A percentile compares a stretch with the other conserved stretches of the same genome.
Evolutionary conservation across 1,284 basidiomycete species (phyloP).

Genomic region (Irpex lacteus): DNA sequence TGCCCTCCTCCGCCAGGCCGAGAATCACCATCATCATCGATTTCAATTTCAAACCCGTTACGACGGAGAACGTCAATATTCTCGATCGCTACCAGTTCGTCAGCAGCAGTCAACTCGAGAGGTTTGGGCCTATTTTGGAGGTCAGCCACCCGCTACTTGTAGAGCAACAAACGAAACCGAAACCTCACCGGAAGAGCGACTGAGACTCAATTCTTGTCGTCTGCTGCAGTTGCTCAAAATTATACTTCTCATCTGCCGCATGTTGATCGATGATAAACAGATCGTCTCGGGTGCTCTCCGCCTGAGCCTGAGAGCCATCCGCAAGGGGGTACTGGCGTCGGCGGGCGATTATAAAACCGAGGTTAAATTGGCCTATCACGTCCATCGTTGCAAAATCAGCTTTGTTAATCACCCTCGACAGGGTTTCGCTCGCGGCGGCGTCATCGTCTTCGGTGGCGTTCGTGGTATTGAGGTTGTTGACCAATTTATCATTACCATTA

Average conservation of each 20-base stretch:
- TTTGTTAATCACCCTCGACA: conserved; percentile 88
- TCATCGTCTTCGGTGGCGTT: conserved; percentile 42
- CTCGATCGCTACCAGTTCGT: conserved; percentile 87
- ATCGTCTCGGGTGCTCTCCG: conserved; percentile 57
- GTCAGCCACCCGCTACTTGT: conserved; percentile 1
- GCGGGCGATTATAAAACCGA: conserved; percentile 91
- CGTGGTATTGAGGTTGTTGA: not conserved
- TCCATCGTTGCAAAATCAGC: conserved; percentile 85
- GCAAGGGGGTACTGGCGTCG: conserved; percentile 35
- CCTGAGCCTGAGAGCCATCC: not conserved
- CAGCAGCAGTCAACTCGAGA: conserved; percentile 85
- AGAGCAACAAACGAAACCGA: not conserved
- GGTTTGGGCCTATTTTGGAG: conserved; percentile 57
- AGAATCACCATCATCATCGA: conserved; percentile 33
- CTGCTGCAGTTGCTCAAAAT: conserved; percentile 91
- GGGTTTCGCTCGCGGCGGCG: conserved; percentile 62
- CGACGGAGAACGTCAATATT: conserved; percentile 77
- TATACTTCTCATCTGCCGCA: conserved; percentile 95
- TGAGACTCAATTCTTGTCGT: conserved; percentile 89
- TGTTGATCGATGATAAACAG: conserved; percentile 94
- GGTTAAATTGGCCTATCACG: conserved; percentile 93
- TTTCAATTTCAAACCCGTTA: conserved; percentile 84
- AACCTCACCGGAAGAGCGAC: conserved; percentile 73
- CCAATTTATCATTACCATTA: conserved; percentile 13
- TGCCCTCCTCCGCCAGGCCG: conserved; percentile 34